A percentile compares a stretch with the other conserved stretches of the same genome.
phyloP scores from a whole-genome alignment of 306 rosid species.

The apple (Malus domestica) region DNA sequence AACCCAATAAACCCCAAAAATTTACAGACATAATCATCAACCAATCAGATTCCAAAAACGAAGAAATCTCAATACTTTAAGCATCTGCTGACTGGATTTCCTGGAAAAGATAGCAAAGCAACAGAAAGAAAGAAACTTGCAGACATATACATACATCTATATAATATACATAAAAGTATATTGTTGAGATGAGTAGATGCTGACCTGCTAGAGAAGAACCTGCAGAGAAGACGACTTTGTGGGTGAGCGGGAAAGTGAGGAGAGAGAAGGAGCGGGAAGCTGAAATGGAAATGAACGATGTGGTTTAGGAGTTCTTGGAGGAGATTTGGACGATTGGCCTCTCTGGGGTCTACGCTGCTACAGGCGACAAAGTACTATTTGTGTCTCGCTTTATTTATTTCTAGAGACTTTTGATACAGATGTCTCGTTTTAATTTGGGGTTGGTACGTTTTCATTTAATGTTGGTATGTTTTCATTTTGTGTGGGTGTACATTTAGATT shows the following conservation, averaged over 20 bases:
- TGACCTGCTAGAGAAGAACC: background rate
- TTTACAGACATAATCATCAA: background rate
- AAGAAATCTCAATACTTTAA: background rate
- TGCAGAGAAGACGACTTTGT: background rate
- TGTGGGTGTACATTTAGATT: too few relatives aligned
- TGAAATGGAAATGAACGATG: constrained; percentile 10
- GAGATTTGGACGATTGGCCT: constrained; percentile 1
- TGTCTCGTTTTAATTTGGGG: too few relatives aligned
- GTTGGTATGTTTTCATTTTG: too few relatives aligned
- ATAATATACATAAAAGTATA: background rate
- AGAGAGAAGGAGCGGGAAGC: background rate
- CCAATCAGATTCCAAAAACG: background rate
- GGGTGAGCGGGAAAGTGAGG: constrained; percentile 6
- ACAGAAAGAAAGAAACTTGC: background rate
- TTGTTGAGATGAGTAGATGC: background rate
- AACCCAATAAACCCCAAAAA: background rate
- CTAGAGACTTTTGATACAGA: too few relatives aligned
- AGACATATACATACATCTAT: background rate
- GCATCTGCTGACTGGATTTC: background rate
- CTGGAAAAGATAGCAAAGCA: background rate
- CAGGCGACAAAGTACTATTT: background rate
- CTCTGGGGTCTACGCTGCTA: background rate
- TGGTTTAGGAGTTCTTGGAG: background rate
- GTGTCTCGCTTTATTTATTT: constrained; percentile 22
- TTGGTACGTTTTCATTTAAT: too few relatives aligned